phyloP scores from a whole-genome alignment of 805 yeast genomes.

The Wickerhamomyces queroliae region DNA sequence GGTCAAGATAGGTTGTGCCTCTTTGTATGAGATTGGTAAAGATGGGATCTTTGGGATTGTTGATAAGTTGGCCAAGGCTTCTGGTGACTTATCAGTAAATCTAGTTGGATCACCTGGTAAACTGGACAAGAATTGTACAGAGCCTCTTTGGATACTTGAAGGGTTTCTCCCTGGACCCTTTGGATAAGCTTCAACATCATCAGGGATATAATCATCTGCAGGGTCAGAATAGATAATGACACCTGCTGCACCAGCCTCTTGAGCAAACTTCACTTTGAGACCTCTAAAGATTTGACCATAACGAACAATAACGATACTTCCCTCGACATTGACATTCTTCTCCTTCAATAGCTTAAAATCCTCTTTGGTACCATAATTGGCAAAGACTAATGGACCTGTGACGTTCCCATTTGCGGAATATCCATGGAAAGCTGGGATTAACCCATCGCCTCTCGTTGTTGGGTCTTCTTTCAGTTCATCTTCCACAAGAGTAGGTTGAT shows the following conservation, averaged over 20 bases:
- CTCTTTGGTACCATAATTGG: constrained; percentile 58
- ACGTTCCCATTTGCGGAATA: constrained; percentile 74
- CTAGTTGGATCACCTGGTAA: constrained; percentile 73
- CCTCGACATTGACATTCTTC: constrained; percentile 44
- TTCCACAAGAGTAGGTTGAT: constrained; percentile 48
- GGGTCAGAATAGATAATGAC: constrained; percentile 69
- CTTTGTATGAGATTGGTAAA: constrained; percentile 60
- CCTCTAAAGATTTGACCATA: constrained; percentile 70
- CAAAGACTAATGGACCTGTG: constrained; percentile 59
- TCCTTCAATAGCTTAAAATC: constrained; percentile 48
- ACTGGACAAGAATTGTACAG: constrained; percentile 54
- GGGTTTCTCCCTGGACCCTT: constrained; percentile 77
- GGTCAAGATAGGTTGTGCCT: constrained; percentile 56
- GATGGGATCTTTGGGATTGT: constrained; percentile 64
- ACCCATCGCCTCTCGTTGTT: constrained; percentile 33
- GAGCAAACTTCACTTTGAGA: constrained; percentile 70
- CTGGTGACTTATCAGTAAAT: constrained; percentile 59
- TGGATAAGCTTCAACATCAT: constrained; percentile 65
- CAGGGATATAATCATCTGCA: constrained; percentile 49
- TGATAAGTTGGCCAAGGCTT: constrained; percentile 40
- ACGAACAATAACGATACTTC: constrained; percentile 59
- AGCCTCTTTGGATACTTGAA: constrained; percentile 70
- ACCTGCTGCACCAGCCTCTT: constrained; percentile 63
- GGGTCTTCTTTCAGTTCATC: constrained; percentile 47
- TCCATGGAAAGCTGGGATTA: constrained; percentile 70